These are phyloP conservation scores for Prunus davidiana DNA, from an alignment of 306 rosid species.

Conservation along the genomic window DNA sequence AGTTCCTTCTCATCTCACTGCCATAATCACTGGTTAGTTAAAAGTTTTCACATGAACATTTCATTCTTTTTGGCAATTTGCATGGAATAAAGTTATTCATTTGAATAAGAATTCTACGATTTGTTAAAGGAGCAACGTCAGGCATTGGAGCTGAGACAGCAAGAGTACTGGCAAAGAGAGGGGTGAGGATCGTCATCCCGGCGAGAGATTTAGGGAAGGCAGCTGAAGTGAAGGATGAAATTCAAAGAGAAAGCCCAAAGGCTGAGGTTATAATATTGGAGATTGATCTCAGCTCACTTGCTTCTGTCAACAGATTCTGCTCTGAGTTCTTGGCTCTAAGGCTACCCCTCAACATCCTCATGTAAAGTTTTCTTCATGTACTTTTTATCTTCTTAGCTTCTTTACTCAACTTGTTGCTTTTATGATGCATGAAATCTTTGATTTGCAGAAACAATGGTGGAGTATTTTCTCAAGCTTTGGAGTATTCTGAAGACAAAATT, in stretches of 20 bases:
- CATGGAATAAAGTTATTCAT: background rate
- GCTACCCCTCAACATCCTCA: slow-evolving; percentile 78
- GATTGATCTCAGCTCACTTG: slow-evolving; percentile 85
- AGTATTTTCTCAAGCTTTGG: slow-evolving; percentile 64
- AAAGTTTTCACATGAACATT: too few relatives aligned
- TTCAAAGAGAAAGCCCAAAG: slow-evolving; percentile 61
- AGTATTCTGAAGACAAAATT: slow-evolving; percentile 85
- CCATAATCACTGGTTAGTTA: slow-evolving; percentile 73
- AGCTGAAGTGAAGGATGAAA: slow-evolving; percentile 53
- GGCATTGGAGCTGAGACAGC: slow-evolving; percentile 98
- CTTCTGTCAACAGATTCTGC: slow-evolving; percentile 74
- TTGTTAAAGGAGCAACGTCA: slow-evolving; percentile 61
- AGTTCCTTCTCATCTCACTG: slow-evolving; percentile 53
- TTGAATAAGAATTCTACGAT: too few relatives aligned
- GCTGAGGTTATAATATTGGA: slow-evolving; percentile 71
- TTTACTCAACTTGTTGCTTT: background rate
- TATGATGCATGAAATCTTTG: background rate
- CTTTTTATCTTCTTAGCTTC: background rate
- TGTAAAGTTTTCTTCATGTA: slow-evolving; percentile 34
- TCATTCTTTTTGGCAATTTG: background rate
- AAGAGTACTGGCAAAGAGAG: slow-evolving; percentile 85
- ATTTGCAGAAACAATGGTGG: slow-evolving; percentile 92
- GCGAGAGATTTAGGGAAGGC: slow-evolving; percentile 80
- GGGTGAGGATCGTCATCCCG: slow-evolving; percentile 77
- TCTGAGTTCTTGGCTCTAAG: slow-evolving; percentile 63